phyloP scores from a whole-genome alignment of 2,329 filamentous ascomycete species.

The Thyridium curvatum region DNA sequence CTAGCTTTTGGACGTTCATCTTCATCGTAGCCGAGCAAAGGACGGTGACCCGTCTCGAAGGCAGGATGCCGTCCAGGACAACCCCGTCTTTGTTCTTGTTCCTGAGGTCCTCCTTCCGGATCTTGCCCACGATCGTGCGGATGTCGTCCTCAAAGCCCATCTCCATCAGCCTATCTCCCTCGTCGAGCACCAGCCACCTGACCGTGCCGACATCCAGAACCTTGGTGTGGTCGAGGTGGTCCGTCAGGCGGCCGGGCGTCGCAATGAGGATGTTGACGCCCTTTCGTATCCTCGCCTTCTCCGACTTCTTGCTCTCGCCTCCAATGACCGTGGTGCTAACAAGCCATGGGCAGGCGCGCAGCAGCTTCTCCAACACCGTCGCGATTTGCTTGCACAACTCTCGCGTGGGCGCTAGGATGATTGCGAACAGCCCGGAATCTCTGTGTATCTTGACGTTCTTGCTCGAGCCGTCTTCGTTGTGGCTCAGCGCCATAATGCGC shows the following conservation, averaged over 20 bases:
- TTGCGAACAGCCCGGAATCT: conserved; percentile 85
- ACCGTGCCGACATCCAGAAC: conserved; percentile 83
- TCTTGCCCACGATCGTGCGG: conserved; percentile 73
- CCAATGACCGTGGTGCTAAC: conserved; percentile 79
- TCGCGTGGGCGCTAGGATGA: conserved; percentile 88
- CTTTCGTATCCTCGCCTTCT: conserved; percentile 90
- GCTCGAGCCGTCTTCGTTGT: conserved; percentile 37
- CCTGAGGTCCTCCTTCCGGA: conserved; percentile 59
- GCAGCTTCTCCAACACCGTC: conserved; percentile 73
- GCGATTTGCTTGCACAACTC: conserved; percentile 94
- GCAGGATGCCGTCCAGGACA: conserved; percentile 56
- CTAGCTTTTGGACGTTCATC: conserved; percentile 89
- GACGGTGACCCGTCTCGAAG: conserved; percentile 74
- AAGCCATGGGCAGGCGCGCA: conserved; percentile 89
- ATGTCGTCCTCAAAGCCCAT: conserved; percentile 94
- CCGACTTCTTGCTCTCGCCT: conserved; percentile 66
- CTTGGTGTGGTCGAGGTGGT: conserved; percentile 90
- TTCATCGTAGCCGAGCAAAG: conserved; percentile 97
- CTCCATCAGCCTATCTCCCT: conserved; percentile 98
- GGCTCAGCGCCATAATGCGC: conserved; percentile 71
- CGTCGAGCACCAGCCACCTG: conserved; percentile 89
- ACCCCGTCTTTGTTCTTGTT: conserved; percentile 54
- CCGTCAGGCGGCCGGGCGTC: conserved; percentile 82
- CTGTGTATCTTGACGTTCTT: conserved; percentile 57
- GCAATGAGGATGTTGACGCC: conserved; percentile 94